Evolutionary conservation across 2,329 filamentous ascomycete genomes (phyloP), one percentile per base, ranked within the genome.

Genomic region (Stachybotrys echinatus): DNA sequence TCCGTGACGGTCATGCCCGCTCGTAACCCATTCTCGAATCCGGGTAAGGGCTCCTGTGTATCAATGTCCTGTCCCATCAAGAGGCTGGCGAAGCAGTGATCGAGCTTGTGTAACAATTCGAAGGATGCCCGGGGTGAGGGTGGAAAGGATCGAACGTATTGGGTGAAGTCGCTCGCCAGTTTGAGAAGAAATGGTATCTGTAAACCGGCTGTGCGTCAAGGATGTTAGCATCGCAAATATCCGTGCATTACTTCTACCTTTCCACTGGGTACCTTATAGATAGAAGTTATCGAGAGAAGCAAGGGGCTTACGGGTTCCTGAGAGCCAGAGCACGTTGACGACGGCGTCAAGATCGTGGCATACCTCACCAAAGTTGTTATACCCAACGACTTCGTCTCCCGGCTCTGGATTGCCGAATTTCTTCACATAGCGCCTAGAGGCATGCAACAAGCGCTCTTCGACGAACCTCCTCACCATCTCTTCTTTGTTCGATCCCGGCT

Each of bases 161-260:
- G 82, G 50, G 82, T 84, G 37, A 91, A 75, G 52, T 91, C 77
- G 47, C 87, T 79, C 1, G 89, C 89, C 45, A 96, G 73, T 49
- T 84, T 87, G 37, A 96, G 81, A 3, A 96, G 74, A 62, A 92
- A 92, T 2, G 91, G 89, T 12, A 92, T 82, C 68, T 96, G 90
- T 8, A 96, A 72, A 48, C 80, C 81, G 18, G 89, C 88, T 92
- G 55, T 12, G 5, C 6, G n/a, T 20, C 18, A 19, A 17, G 3
- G 8, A 10, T 4, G 34, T 39, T 14, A 45, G 12, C 27, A 39
- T 12, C n/a, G 22, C 6, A 22, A 22, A 7, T 23, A 17, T 6
- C 22, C n/a, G 19, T 45, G n/a, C 10, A 21, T 7, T 21, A 22
- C 18, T 23, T 5, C 42, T 45, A 10, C 14, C 10, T 5, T 3